Evolutionary conservation across 805 yeast species (phyloP).

Genomic region (Wickerhamiella bombiphila): DNA sequence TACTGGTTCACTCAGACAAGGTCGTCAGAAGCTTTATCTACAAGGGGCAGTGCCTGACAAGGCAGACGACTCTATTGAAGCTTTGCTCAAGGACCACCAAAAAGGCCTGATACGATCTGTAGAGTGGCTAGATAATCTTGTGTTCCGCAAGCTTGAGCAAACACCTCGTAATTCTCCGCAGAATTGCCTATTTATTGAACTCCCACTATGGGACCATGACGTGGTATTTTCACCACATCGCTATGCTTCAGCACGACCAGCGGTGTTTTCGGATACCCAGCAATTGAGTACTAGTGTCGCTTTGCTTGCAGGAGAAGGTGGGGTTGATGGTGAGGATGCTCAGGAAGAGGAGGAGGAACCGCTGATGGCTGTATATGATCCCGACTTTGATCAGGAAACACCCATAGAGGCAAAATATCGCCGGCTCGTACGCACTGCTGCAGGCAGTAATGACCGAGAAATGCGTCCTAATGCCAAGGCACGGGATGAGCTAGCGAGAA

Average conservation of each 20-base stretch:
- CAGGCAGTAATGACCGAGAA: constrained; percentile 64
- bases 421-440: constrained; percentile 54
- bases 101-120: constrained; percentile 46
- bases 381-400: constrained; percentile 52
- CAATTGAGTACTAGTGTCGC: constrained; percentile 18
- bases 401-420: constrained; percentile 84
- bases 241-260: constrained; percentile 14
- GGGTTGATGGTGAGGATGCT: constrained; percentile 7
- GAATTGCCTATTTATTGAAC: constrained; percentile 37
- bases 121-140: constrained; percentile 63
- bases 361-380: constrained; percentile 39
- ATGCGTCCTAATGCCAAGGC: constrained; percentile 76
- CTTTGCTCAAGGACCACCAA: constrained; percentile 45
- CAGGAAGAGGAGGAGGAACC: constrained; percentile 13
- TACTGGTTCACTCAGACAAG: constrained; percentile 50
- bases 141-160: constrained; percentile 40
- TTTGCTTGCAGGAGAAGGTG: constrained; percentile 9
- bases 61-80: constrained; percentile 36
- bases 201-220: constrained; percentile 56
- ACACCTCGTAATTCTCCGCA: constrained; percentile 7
- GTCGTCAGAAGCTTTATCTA: constrained; percentile 46
- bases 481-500: constrained; percentile 55
- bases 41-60: constrained; percentile 6
- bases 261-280: constrained; percentile 16
- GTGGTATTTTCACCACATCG: constrained; percentile 46